A percentile compares a stretch with the other conserved stretches of the same genome.
Conservation (phyloP, 1,284 basidiomycete genomes). For the Spongiforma sp. region DNA sequence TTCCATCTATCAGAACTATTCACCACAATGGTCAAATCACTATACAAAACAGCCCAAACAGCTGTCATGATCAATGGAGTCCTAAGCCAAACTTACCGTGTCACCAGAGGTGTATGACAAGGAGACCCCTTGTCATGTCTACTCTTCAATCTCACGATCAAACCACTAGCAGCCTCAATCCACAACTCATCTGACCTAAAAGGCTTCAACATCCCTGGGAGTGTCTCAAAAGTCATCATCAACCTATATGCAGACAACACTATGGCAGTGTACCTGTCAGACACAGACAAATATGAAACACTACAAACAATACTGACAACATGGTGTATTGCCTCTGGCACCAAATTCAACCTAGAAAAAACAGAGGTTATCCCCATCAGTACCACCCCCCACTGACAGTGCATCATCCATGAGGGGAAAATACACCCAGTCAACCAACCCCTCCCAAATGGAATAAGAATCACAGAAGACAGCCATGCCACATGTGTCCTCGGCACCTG, state of each 20-base stretch:
- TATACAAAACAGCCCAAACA: constrained; percentile 41
- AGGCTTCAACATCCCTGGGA: background rate
- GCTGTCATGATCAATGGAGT: constrained; percentile 42
- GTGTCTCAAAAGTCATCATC: fast-evolving
- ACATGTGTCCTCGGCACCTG: constrained; percentile 7
- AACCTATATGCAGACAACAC: constrained; percentile 24
- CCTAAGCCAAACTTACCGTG: background rate
- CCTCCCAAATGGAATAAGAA: background rate
- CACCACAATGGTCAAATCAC: constrained; percentile 36
- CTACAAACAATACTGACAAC: background rate
- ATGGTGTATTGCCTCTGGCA: constrained; percentile 13
- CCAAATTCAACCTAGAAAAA: constrained; percentile 16
- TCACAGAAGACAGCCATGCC: background rate
- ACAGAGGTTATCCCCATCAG: constrained; percentile 25
- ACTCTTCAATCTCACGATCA: constrained; percentile 36
- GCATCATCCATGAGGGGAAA: background rate
- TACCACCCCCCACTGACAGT: fast-evolving
- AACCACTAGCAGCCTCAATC: constrained; percentile 18
- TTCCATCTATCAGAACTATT: background rate
- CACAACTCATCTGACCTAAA: background rate
- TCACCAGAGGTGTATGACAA: constrained; percentile 44
- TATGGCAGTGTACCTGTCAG: constrained; percentile 16
- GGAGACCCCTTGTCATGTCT: constrained; percentile 47
- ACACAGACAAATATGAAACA: constrained; percentile 2
- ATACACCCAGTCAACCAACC: too few relatives aligned